These are phyloP conservation scores for Cercospora nicotianae DNA, from an alignment of 2,329 filamentous ascomycete genomes.

Conservation along the genomic window DNA sequence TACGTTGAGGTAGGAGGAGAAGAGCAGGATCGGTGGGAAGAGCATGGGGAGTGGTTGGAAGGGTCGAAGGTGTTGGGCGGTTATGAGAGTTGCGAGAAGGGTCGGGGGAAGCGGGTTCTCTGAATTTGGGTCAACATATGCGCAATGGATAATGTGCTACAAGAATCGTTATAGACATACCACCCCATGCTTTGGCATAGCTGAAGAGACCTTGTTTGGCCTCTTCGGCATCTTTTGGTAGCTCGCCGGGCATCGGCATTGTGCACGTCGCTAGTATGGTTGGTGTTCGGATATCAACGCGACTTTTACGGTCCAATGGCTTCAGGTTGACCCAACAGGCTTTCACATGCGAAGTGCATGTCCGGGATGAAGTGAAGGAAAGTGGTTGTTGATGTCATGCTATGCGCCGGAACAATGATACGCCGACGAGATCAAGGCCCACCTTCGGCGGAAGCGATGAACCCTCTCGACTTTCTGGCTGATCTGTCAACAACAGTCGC, in stretches of 20 bases:
- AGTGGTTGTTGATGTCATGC: background rate
- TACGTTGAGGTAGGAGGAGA: slow-evolving; percentile 66
- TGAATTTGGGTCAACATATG: slow-evolving; percentile 37
- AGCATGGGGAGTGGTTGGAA: slow-evolving; percentile 66
- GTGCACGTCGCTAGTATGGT: slow-evolving; percentile 3
- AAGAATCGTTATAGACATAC: slow-evolving; percentile 41
- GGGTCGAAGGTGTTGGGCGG: slow-evolving; percentile 66
- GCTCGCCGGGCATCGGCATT: slow-evolving; percentile 45
- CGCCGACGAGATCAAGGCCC: background rate
- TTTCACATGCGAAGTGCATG: background rate
- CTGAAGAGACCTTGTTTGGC: slow-evolving; percentile 46
- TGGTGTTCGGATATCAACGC: background rate
- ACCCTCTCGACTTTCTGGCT: slow-evolving; percentile 1
- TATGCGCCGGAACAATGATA: background rate
- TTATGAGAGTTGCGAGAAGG: slow-evolving; percentile 64
- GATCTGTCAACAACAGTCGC: slow-evolving; percentile 24
- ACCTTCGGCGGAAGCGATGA: background rate
- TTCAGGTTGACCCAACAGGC: background rate
- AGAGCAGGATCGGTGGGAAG: slow-evolving; percentile 65
- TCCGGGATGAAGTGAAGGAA: background rate
- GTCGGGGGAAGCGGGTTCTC: slow-evolving; percentile 66
- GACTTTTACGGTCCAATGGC: background rate
- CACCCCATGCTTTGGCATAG: slow-evolving; percentile 53
- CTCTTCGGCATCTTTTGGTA: slow-evolving; percentile 38
- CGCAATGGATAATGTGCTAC: background rate